Percentiles rank a stretch among this genome's conserved stretches.
Conservation (phyloP, 495 filamentous ascomycete species). For the Neurospora tetrasperma region DNA sequence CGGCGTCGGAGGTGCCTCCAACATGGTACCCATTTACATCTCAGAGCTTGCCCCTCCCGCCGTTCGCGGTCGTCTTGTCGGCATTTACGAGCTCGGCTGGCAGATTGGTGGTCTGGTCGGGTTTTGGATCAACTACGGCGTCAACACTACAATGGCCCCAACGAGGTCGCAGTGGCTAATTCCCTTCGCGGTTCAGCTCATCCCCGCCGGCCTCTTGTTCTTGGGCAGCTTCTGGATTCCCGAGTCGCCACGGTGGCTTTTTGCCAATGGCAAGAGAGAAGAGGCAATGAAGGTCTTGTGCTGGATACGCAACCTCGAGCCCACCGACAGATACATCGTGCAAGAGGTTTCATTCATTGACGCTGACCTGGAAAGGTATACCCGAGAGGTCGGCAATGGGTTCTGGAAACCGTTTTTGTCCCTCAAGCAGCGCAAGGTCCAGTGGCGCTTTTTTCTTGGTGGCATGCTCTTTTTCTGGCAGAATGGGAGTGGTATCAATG, state of each 20-base stretch:
- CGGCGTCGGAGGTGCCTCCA: constrained; percentile 42
- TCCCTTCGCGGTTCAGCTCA: constrained; percentile 47
- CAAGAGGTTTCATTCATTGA: constrained; percentile 57
- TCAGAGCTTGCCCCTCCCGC: constrained; percentile 46
- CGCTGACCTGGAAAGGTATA: constrained; percentile 46
- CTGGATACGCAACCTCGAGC: constrained; percentile 52
- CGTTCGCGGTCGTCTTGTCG: constrained; percentile 44
- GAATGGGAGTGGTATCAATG: constrained; percentile 56
- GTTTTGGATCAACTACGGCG: constrained; percentile 59
- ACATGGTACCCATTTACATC: constrained; percentile 49
- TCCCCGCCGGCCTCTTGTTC: constrained; percentile 42
- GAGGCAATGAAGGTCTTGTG: constrained; percentile 48
- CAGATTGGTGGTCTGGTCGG: constrained; percentile 64
- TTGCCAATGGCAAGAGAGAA: constrained; percentile 44
- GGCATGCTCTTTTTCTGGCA: constrained; percentile 57
- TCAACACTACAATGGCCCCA: constrained; percentile 34
- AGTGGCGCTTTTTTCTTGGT: constrained; percentile 57
- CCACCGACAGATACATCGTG: constrained; percentile 52
- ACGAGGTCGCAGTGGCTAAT: constrained; percentile 44
- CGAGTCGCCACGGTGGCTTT: constrained; percentile 56
- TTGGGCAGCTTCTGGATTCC: constrained; percentile 41
- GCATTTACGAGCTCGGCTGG: constrained; percentile 64
- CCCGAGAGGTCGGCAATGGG: constrained; percentile 44
- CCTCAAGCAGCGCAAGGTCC: constrained; percentile 36
- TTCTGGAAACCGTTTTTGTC: constrained; percentile 61